Base-by-base conservation (phyloP, 2,329 filamentous ascomycete genomes). In the Trichophyton benhamiae region DNA sequence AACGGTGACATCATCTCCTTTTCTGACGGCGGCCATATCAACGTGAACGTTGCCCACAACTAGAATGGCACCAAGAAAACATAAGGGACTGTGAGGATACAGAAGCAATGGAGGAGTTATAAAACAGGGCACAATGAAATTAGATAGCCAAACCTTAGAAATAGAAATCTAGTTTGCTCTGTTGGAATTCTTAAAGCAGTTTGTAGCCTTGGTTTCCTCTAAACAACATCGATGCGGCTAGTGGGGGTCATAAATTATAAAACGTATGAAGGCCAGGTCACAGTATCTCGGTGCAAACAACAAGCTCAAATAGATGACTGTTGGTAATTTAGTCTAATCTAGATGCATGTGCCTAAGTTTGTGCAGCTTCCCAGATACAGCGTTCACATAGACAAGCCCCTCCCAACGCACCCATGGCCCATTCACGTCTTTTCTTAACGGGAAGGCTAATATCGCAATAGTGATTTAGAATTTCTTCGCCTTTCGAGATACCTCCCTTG, bases 401-500 rank as follows among this genome's bases (percentile, higher is more conserved):
- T 0, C 94, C 94, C 59, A 99, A 78, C 63, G 90, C 91, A 3
- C 92, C 94, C 55, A 80, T 79, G 3, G 91, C 89, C 91, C 92
- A 96, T 69, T 95, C 91, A 64, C 94, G 83, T 62, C 94, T 82
- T 70, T 94, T 83, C 66, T 86, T 82, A 1, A 96, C 91, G 0
- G 83, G 80, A 63, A 97, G 72, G 20, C 83, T 80, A 60, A 96
- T 81, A 75, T 97, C 94, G 72, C 91, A 96, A 72, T 99, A 99
- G 75, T 97, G 92, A 71, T 91, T 95, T 64, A 95, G 74, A 52
- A 97, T 85, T 77, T 99, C 92, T 64, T 95, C 85, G 3, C 88
- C 91, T 59, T 83, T 83, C 68, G 79, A 83, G 67, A 97, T 85
- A 0, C 88, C 88, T 0, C 81, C 81, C 61, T 65, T 61, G 52